Base-by-base conservation (phyloP, 192 early-diverging fungal genomes). In the Lobosporangium transversale region DNA sequence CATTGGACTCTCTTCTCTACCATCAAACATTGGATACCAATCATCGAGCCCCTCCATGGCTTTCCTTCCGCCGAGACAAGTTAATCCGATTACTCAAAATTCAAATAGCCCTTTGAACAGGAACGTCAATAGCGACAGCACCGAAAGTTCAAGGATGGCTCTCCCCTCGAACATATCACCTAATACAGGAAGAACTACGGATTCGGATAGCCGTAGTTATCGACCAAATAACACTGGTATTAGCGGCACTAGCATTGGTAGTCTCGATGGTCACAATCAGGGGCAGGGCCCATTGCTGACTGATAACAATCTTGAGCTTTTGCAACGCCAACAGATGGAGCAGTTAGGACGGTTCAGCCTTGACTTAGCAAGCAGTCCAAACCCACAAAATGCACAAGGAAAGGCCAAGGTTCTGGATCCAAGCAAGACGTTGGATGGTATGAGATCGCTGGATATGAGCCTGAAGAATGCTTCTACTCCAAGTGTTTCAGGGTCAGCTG, bases 271-370 rank as follows among this genome's bases (percentile, higher is more conserved):
- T 21, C n/a, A 31, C 14, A 52, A n/a, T 53, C 14, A 15, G 35
- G 31, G 30, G 1, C 12, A 17, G n/a, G 58, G 47, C 45, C n/a
- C 62, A 4, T 27, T 62, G 31, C 27, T 55, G 7, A 35, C 56
- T 37, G 58, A 54, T 21, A 56, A 61, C 0, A 66, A 59, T 24
- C 18, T 67, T 4, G 65, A 58, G 12, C 37, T 67, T 1, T 40
- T 76, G 27, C 58, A 76, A 15, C 73, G 73, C 3, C 63, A 67
- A 24, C 73, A 67, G 27, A 51, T 76, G 36, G 73, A 76, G 26
- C 73, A 76, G 23, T 48, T 76, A 18, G 73, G 63, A 9, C 55
- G 44, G 14, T 76, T 76, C 29, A 45, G 50, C 15, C 14, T 52
- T 15, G 57, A 66, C 20, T 40, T 45, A 27, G 17, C 18, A 8